phyloP scores from a whole-genome alignment of 1,284 basidiomycete genomes.

The Schizophyllum commune region DNA sequence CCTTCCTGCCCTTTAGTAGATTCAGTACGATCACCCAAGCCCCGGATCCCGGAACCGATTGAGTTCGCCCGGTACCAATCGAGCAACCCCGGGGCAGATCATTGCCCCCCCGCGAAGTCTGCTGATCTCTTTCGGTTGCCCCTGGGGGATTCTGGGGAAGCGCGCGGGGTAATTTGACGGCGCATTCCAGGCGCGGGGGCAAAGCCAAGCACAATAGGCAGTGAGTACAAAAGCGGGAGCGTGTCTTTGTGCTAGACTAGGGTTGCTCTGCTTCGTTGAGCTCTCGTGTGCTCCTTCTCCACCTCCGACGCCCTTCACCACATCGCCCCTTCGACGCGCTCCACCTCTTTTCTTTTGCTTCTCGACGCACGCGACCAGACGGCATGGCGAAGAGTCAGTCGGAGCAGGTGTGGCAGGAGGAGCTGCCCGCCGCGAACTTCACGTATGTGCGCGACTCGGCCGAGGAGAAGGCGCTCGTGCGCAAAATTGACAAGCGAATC shows the following conservation, averaged over 20 bases:
- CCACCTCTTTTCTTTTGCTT: background rate
- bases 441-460: constrained; percentile 7
- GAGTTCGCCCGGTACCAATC: background rate
- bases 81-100: too few species aligned
- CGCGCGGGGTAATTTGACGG: background rate
- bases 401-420: constrained; percentile 9
- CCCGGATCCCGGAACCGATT: background rate
- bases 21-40: too few species aligned
- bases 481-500: constrained; percentile 10
- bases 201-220: background rate
- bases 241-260: too few species aligned
- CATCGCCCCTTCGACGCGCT: background rate
- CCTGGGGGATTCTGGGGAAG: background rate
- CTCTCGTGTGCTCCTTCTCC: background rate
- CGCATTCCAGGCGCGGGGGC: background rate
- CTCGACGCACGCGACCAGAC: background rate
- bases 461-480: constrained; percentile 7
- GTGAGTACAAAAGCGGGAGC: background rate
- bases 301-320: background rate
- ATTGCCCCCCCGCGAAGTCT: too few species aligned
- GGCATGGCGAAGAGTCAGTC: background rate
- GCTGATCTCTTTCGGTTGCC: too few species aligned
- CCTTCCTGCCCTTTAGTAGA: too few species aligned
- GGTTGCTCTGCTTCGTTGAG: too few species aligned
- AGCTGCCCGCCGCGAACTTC: constrained; percentile 1